Percentiles rank a stretch among this genome's conserved stretches.
These are phyloP conservation scores for Didymella arachidicola DNA, from an alignment of 2,329 filamentous ascomycete species.

Conservation along the genomic window DNA sequence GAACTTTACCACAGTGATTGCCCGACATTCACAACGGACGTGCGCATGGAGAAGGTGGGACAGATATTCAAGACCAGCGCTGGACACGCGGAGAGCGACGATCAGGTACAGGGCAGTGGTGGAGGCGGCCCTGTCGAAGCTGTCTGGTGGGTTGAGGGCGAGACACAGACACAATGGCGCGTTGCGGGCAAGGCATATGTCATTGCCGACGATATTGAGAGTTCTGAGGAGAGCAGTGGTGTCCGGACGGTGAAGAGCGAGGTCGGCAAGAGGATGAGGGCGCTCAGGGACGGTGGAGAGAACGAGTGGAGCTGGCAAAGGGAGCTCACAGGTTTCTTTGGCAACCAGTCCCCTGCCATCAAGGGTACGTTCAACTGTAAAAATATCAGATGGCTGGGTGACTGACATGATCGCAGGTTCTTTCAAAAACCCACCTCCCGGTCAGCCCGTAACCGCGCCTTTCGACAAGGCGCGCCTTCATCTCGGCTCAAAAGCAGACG, in stretches of 20 bases:
- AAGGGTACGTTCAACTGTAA: slow-evolving; percentile 60
- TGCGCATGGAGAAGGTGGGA: slow-evolving; percentile 81
- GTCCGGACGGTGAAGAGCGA: slow-evolving; percentile 66
- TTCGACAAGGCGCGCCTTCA: slow-evolving; percentile 55
- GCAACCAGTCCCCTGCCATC: slow-evolving; percentile 83
- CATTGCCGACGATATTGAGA: slow-evolving; percentile 72
- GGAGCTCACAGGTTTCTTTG: slow-evolving; percentile 88
- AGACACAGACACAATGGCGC: slow-evolving; percentile 81
- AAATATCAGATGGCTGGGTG: neutral
- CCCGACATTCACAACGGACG: slow-evolving; percentile 85
- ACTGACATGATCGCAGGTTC: slow-evolving; percentile 57
- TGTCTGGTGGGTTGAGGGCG: slow-evolving; percentile 79
- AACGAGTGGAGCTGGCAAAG: slow-evolving; percentile 76
- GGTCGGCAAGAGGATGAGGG: slow-evolving; percentile 69
- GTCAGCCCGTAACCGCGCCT: slow-evolving; percentile 55
- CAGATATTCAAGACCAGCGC: slow-evolving; percentile 69
- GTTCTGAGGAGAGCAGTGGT: slow-evolving; percentile 61
- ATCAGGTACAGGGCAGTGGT: slow-evolving; percentile 60
- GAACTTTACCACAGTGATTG: slow-evolving; percentile 76
- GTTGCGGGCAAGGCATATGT: slow-evolving; percentile 79
- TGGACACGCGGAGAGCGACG: slow-evolving; percentile 55
- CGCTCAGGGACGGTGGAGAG: slow-evolving; percentile 53
- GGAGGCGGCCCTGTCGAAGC: slow-evolving; percentile 79
- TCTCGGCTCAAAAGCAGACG: slow-evolving; percentile 70
- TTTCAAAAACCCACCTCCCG: slow-evolving; percentile 66